Base-by-base conservation (phyloP, 2,329 filamentous ascomycete genomes). In the Cladophialophora bantiana region DNA sequence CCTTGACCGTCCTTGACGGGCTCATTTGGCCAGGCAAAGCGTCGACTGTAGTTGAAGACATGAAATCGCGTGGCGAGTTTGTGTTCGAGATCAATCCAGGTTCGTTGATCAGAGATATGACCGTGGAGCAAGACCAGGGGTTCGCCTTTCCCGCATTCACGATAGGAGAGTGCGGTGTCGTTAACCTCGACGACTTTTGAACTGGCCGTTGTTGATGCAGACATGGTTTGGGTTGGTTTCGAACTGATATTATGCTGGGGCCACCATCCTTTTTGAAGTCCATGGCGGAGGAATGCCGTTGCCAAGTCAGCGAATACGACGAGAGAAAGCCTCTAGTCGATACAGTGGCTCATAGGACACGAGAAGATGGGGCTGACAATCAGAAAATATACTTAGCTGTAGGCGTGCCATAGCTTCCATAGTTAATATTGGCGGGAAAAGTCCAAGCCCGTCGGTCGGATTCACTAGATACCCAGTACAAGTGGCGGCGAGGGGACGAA, bases 41-140 rank as follows among this genome's bases (percentile, higher is more conserved):
- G 62, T 52, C 57, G 63, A 54, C 66, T 68, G 58, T 62, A 68
- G 42, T 59, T 65, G 66, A 62, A 68, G 9, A 68, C 62, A 31
- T 59, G 62, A 42, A 62, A 68, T 7, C 52, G 50, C 9, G 62
- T 61, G 7, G 62, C 48, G 38, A 68, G 57, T 56, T 48, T 62
- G 18, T 20, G 20, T 42, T 68, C 62, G 40, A 68, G 42, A 12
- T 53, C 45, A 10, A 34, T 42, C 66, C 66, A 68, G 42, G 59
- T 61, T 18, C 66, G 63, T 18, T 59, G 48, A 32, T 68, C 66
- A 52, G 62, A 66, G 32, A 68, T 56, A 12, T 68, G 66, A 5
- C 66, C 66, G 20, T 68, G 66, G 7, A 68, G 32, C 13, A 68
- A 56, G n/a, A 68, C 59, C 20, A 68, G 52, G 13, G 66, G 66